Evolutionary conservation across 2,329 filamentous ascomycete genomes (phyloP).

Genomic region (Fusarium sarcochroum): DNA sequence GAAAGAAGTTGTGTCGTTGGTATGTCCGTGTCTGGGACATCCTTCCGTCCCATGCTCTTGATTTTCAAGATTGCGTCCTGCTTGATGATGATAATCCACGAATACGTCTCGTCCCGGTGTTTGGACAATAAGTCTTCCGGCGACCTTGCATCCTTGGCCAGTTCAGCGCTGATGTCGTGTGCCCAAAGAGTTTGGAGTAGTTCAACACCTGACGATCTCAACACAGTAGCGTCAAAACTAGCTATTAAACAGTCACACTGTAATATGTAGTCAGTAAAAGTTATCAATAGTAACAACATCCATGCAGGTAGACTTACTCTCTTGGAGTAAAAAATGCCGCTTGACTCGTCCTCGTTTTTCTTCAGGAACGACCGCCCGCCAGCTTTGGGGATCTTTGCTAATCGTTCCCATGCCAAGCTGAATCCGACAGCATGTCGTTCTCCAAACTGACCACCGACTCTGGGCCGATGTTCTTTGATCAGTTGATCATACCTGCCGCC

Average conservation of each 20-base stretch:
- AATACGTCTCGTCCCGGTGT: slow-evolving; percentile 83
- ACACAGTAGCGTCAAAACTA: slow-evolving; percentile 83
- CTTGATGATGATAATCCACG: slow-evolving; percentile 92
- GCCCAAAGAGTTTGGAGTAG: slow-evolving; percentile 85
- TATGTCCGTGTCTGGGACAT: slow-evolving; percentile 82
- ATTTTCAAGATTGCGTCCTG: slow-evolving; percentile 83
- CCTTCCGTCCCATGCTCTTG: slow-evolving; percentile 81
- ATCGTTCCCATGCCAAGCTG: slow-evolving; percentile 88
- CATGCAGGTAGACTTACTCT: slow-evolving; percentile 64
- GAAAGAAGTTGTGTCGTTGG: slow-evolving; percentile 78
- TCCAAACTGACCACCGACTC: slow-evolving; percentile 71
- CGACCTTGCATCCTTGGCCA: slow-evolving; percentile 83
- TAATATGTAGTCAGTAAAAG: slow-evolving; percentile 4
- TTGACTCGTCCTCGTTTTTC: slow-evolving; percentile 74
- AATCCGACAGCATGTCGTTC: slow-evolving; percentile 91
- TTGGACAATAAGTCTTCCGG: slow-evolving; percentile 84
- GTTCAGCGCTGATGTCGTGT: slow-evolving; percentile 87
- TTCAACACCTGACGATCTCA: slow-evolving; percentile 82
- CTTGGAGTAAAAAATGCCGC: slow-evolving; percentile 70
- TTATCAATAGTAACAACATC: neutral
- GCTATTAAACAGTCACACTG: slow-evolving; percentile 91
- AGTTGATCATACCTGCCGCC: slow-evolving; percentile 94
- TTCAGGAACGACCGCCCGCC: slow-evolving; percentile 74
- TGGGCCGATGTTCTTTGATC: slow-evolving; percentile 85
- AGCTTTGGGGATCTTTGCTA: slow-evolving; percentile 75